These are phyloP conservation scores for Trichocladium antarcticum DNA, from an alignment of 495 filamentous ascomycete genomes.

Conservation along the genomic window DNA sequence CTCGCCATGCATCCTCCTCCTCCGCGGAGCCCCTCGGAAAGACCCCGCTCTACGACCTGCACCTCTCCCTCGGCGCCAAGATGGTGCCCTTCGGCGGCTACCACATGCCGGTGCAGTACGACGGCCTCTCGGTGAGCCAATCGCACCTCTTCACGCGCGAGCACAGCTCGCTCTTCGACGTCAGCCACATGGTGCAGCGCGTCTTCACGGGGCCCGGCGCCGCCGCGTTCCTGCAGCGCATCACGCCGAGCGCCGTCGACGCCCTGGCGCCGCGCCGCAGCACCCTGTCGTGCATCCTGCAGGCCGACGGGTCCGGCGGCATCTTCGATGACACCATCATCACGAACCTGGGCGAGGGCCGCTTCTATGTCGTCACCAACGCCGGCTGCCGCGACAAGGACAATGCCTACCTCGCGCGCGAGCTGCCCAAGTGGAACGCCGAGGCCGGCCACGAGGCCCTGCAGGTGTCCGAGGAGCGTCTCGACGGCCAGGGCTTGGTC, in stretches of 20 bases:
- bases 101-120: constrained; percentile 86
- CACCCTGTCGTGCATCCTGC: constrained; percentile 72
- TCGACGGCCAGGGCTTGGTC: constrained; percentile 63
- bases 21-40: constrained; percentile 39
- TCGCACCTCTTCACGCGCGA: constrained; percentile 82
- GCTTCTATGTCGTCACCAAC: constrained; percentile 91
- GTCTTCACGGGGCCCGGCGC: constrained; percentile 67
- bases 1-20: constrained; percentile 24
- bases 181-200: constrained; percentile 63
- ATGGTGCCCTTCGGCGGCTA: constrained; percentile 97
- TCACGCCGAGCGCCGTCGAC: constrained; percentile 62
- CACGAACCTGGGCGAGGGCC: constrained; percentile 54
- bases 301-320: constrained; percentile 60
- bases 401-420: constrained; percentile 53
- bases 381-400: constrained; percentile 88
- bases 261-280: constrained; percentile 40
- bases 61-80: constrained; percentile 68
- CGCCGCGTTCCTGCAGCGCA: constrained; percentile 58
- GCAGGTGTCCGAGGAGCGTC: constrained; percentile 43
- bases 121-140: constrained; percentile 56
- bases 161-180: constrained; percentile 84
- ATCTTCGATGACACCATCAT: constrained; percentile 92
- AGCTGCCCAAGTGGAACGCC: constrained; percentile 52
- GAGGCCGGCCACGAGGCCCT: constrained; percentile 44
- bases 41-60: constrained; percentile 78